Conservation (phyloP, 495 filamentous ascomycete genomes). For the Penicillium pulvis region DNA sequence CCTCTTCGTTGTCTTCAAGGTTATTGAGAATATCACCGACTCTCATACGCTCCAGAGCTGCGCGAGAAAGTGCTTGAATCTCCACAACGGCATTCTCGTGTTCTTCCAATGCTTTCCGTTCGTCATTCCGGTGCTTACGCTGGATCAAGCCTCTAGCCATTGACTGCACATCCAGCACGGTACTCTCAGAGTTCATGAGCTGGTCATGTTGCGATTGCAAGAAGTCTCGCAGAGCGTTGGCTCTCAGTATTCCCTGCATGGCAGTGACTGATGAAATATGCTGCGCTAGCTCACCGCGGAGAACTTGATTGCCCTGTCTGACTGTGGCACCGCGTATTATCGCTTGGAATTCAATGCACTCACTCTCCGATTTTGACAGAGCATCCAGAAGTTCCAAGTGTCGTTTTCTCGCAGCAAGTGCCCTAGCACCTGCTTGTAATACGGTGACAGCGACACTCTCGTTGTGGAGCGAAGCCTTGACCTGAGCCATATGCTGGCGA, state of each 20-base stretch:
- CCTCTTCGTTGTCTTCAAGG: conserved; percentile 80
- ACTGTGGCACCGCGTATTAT: conserved; percentile 40
- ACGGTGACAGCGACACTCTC: conserved; percentile 39
- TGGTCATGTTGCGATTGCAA: conserved; percentile 34
- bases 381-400: conserved; percentile 31
- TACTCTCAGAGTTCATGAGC: conserved; percentile 35
- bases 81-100: conserved; percentile 59
- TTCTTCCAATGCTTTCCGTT: conserved; percentile 59
- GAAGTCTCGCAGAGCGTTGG: conserved; percentile 36
- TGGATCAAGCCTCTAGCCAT: conserved; percentile 45
- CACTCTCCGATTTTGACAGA: conserved; percentile 31
- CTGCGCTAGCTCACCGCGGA: conserved; percentile 30
- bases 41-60: conserved; percentile 71
- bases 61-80: conserved; percentile 74
- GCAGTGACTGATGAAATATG: conserved; percentile 30
- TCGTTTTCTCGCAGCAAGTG: conserved; percentile 36
- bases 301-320: conserved; percentile 26
- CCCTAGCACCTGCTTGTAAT: conserved; percentile 49
- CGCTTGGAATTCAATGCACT: conserved; percentile 44
- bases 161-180: conserved; percentile 51
- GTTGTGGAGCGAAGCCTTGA: conserved; percentile 32
- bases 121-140: conserved; percentile 42
- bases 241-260: conserved; percentile 41
- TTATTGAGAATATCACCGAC: conserved; percentile 69
- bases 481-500: conserved; percentile 41